Evolutionary conservation across 2,329 filamentous ascomycete genomes (phyloP), one percentile per base, ranked within the genome.

Genomic region (Fusarium floridanum): DNA sequence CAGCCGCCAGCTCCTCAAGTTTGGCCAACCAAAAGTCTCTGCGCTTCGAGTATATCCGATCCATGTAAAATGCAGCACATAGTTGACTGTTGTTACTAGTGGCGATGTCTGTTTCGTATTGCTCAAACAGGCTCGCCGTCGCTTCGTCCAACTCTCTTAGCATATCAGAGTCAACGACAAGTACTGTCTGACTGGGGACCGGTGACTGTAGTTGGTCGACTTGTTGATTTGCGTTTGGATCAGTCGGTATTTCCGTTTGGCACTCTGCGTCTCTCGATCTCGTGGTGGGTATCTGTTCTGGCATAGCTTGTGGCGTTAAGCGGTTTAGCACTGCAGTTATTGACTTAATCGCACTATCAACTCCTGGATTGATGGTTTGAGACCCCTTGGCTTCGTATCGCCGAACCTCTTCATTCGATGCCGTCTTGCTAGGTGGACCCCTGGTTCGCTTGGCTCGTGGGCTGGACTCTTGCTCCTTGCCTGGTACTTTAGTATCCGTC

Each of bases 61-160:
- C 72, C 24, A 80, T 36, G 43, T 84, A 84, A 66, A 81, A 83
- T 12, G 73, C 70, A 17, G 81, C 81, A 24, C 76, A 78, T 0
- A 70, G 41, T 1, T 37, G 68, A 16, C 71, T 48, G 24, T 83
- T 69, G 9, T 59, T 69, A 0, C 80, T 76, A 9, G 67, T 34
- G 1, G 66, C 55, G 10, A 82, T 32, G 45, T 84, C 82, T n/a
- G 72, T 71, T 45, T 79, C 70, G 53, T 81, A 84, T 61, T 84
- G 81, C 7, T 83, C 78, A 29, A 84, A 75, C 11, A 83, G 41
- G 4, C 32, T 70, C 1, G 72, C 73, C 5, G 82, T 80, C 34
- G 66, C 64, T 56, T 66, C 53, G 32, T 81, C 76, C n/a, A 82
- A 50, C 8, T 77, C 63, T 20, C 71, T 73, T 5, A 84, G 62